phyloP scores from a whole-genome alignment of 768 basidiomycete genomes.

The Tylopilus sp. region DNA sequence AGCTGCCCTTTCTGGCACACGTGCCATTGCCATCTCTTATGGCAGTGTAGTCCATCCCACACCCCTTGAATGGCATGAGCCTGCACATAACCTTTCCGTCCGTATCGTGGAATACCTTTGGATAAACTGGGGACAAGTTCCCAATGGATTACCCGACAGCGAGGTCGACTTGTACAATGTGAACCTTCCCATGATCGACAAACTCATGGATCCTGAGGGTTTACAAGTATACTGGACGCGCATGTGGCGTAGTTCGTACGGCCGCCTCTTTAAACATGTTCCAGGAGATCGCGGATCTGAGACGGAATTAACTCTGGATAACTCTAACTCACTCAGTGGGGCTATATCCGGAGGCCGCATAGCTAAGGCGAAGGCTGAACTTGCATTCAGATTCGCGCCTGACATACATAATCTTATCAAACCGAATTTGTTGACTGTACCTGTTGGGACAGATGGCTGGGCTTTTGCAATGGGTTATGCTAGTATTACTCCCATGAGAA shows the following conservation, averaged over 20 bases:
- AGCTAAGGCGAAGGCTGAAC: conserved; percentile 27
- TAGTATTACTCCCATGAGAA: conserved; percentile 75
- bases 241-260: conserved; percentile 85
- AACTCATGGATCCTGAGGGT: conserved; percentile 54
- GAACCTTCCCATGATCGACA: conserved; percentile 81
- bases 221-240: conserved; percentile 75
- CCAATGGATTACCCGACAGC: conserved; percentile 49
- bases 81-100: conserved; percentile 68
- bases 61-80: conserved; percentile 52
- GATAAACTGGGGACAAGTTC: conserved; percentile 80
- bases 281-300: conserved; percentile 17
- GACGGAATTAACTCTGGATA: conserved; percentile 20
- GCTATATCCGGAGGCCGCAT: background rate
- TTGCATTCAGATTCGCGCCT: conserved; percentile 75
- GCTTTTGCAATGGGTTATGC: conserved; percentile 66
- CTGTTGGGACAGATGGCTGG: conserved; percentile 80
- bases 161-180: conserved; percentile 83
- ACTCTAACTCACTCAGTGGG: conserved; percentile 34
- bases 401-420: conserved; percentile 67
- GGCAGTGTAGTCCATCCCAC: conserved; percentile 74
- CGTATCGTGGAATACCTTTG: conserved; percentile 73
- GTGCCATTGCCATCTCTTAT: conserved; percentile 87
- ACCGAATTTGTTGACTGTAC: conserved; percentile 55
- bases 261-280: conserved; percentile 66
- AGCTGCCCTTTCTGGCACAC: conserved; percentile 62